Evolutionary conservation across 108 stramenopile species (phyloP).

Genomic region (Nitzschia inconspicua): DNA sequence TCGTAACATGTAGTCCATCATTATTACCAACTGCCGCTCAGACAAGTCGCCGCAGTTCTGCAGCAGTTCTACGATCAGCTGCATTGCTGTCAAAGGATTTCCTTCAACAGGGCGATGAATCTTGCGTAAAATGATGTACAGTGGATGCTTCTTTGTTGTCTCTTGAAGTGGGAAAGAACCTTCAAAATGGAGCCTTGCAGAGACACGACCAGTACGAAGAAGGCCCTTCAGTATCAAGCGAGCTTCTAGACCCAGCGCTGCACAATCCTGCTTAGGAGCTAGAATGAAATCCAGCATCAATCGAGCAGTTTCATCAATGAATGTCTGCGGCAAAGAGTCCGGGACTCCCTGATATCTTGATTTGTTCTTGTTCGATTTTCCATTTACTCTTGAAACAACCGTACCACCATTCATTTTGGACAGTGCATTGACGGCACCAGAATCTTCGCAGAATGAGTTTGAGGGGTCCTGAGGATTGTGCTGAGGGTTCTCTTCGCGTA

Average conservation of each 20-base stretch:
- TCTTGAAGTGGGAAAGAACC: conserved; percentile 3
- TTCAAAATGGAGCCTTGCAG: conserved; percentile 36
- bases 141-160: conserved; percentile 5
- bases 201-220: conserved; percentile 27
- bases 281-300: conserved; percentile 22
- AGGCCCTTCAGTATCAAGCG: conserved; percentile 26
- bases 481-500: not conserved
- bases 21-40: conserved; percentile 30
- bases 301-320: conserved; percentile 30
- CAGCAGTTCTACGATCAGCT: conserved; percentile 31
- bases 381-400: too few relatives aligned
- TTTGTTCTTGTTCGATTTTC: conserved; percentile 3
- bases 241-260: conserved; percentile 24
- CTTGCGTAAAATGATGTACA: conserved; percentile 8
- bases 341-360: not conserved
- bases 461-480: conserved; percentile 8
- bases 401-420: not conserved
- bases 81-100: conserved; percentile 17
- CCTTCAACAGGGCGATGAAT: conserved; percentile 7
- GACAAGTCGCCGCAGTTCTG: conserved; percentile 36
- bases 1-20: conserved; percentile 32
- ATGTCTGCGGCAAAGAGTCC: conserved; percentile 24
- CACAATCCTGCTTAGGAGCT: not conserved
- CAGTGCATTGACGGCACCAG: conserved; percentile 1
- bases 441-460: not conserved